These are phyloP conservation scores for Eimeria falciformis DNA, from an alignment of 169 alveolate genomes.

Conservation along the genomic window DNA sequence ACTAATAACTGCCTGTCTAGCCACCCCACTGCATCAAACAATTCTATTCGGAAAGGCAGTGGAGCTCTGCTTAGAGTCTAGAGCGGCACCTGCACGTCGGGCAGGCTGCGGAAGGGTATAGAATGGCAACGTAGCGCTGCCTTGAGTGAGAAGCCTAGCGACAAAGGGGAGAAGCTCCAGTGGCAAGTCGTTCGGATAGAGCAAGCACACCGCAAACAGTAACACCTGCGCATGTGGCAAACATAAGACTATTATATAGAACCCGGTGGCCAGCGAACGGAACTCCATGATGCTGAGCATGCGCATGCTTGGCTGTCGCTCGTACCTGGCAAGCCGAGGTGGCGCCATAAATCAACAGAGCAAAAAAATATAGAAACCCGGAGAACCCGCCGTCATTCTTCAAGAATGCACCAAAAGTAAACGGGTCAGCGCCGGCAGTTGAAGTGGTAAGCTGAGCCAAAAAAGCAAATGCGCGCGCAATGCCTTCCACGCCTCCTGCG, in stretches of 20 bases:
- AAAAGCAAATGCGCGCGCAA: neutral
- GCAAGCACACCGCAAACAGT: neutral
- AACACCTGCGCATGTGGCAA: neutral
- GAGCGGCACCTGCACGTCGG: no score
- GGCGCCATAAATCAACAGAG: neutral
- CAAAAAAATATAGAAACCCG: neutral
- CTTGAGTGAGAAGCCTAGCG: neutral
- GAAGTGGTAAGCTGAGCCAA: neutral
- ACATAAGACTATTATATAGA: neutral
- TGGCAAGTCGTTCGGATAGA: slow-evolving; percentile 3
- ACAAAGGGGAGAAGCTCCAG: neutral
- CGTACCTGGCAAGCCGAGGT: neutral
- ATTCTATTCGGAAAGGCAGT: no score
- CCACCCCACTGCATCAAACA: no score
- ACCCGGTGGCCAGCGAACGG: neutral
- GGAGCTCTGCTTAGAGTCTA: no score
- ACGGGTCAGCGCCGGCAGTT: neutral
- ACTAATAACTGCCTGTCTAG: no score
- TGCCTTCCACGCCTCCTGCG: neutral
- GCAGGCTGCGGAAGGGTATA: neutral
- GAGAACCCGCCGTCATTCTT: neutral
- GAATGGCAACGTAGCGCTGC: neutral
- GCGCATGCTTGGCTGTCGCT: neutral
- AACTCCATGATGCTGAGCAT: neutral
- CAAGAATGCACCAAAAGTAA: no score